Base-by-base conservation (phyloP, 1,284 basidiomycete species). In the Rhizopogon parksii region DNA sequence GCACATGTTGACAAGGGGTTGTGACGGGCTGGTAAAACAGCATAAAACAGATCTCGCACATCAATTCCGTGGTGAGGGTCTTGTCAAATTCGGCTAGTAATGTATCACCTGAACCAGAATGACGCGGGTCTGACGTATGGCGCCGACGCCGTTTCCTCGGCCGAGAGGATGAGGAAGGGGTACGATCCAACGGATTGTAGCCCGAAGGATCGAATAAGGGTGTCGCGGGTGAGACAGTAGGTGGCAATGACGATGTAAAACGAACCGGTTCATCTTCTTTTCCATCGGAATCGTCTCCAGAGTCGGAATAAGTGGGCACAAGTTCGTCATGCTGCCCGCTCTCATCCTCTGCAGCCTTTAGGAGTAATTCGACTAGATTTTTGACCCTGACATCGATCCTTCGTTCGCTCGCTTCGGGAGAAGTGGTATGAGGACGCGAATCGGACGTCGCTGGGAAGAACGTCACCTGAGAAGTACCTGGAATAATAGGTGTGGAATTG, bases 1-100 rank as follows among this genome's bases (percentile, higher is more conserved):
- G 66, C 64, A 89, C 89, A 71, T 97, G 94, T 65, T 95, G 93
- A 66, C 95, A 97, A 3, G 90, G 89, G 1, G 93, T 91, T 6
- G 95, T 97, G 51, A 95, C 75, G 1, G 94, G 94, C 56, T 91
- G 81, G 70, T 85, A 84, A 53, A 95, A 74, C 36, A 95, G 71
- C 64, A 80, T 77, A 61, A 91, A 88, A 69, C 95, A 97, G 32
- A 97, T 91, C 67, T 95, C 90, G 67, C 94, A 97, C 27, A 84
- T 86, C 47, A 95, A 74, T 59, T 93, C 86, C 8, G 77, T 65
- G 25, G 80, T 64, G 5, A 96, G 75, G 40, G 88, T 84, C 63
- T 88, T 89, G 60, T 82, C 75, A 57, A 91, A 81, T 39, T 67
- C 65, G 2, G 58, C 56, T 46, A 60, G 56, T n/a, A 59, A 50